phyloP scores from a whole-genome alignment of 1,139 yeast species.

The Zygoascus hellenicus region DNA sequence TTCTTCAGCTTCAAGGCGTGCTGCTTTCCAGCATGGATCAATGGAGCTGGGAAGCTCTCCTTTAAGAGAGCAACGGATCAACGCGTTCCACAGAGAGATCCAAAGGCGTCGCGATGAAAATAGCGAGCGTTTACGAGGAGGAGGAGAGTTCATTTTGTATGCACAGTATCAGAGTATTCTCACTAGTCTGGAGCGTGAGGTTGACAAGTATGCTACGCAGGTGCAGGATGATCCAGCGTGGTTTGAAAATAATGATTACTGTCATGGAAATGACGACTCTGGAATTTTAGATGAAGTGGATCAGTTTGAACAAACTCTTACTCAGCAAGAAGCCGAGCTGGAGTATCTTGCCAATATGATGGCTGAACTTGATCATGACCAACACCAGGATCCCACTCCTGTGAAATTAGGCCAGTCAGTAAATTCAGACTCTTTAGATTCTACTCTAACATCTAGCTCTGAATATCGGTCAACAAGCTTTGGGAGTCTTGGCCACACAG shows the following conservation, averaged over 20 bases:
- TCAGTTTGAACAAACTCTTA: slow-evolving; percentile 18
- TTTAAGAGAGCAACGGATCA: slow-evolving; percentile 2
- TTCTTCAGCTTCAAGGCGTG: background rate
- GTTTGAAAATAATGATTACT: slow-evolving; percentile 11
- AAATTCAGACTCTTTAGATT: too few species aligned
- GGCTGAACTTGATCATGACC: background rate
- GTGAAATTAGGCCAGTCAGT: too few species aligned
- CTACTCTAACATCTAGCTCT: too few species aligned
- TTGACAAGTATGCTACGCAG: slow-evolving; percentile 6
- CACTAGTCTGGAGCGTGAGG: slow-evolving; percentile 14
- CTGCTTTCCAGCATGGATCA: slow-evolving; percentile 3
- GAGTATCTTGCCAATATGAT: slow-evolving; percentile 10
- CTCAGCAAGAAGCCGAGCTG: slow-evolving; percentile 19
- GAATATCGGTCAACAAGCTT: too few species aligned
- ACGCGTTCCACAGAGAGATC: slow-evolving; percentile 5
- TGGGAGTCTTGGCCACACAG: too few species aligned
- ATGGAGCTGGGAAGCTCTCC: slow-evolving; percentile 6
- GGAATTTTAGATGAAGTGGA: slow-evolving; percentile 16
- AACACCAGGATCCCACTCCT: too few species aligned
- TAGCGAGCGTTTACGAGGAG: slow-evolving; percentile 3
- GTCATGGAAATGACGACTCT: slow-evolving; percentile 7
- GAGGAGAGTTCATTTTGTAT: slow-evolving; percentile 9
- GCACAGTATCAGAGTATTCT: slow-evolving; percentile 12
- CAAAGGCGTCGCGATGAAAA: slow-evolving; percentile 8
- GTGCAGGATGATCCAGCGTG: slow-evolving; percentile 12